A percentile compares a stretch with the other conserved stretches of the same genome.
phyloP scores from a whole-genome alignment of 2,329 filamentous ascomycete species.

The Fusarium poae region DNA sequence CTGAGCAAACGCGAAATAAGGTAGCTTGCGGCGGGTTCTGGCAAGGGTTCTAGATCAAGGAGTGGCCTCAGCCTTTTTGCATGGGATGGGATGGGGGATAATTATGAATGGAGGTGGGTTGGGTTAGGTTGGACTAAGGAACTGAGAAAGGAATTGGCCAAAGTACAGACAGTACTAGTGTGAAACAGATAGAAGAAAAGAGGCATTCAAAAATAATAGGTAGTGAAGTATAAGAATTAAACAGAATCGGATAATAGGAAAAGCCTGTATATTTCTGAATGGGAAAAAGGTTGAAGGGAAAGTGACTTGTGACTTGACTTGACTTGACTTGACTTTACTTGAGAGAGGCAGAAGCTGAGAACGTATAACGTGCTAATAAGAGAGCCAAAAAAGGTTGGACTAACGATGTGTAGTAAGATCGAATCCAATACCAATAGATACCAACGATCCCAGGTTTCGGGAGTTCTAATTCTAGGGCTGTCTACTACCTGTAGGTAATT shows the following conservation, averaged over 20 bases:
- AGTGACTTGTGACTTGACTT: no score
- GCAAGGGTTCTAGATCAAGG: conserved; percentile 50
- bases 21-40: conserved; percentile 40
- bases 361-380: conserved; percentile 24
- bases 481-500: not conserved
- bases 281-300: conserved; percentile 7
- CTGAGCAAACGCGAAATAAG: conserved; percentile 51
- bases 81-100: conserved; percentile 24
- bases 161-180: conserved; percentile 3
- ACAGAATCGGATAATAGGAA: conserved; percentile 12
- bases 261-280: conserved; percentile 17
- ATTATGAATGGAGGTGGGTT: conserved; percentile 23
- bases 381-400: conserved; percentile 27
- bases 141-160: conserved; percentile 15
- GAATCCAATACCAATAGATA: not conserved
- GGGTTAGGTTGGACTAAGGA: conserved; percentile 12
- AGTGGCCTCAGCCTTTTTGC: conserved; percentile 50
- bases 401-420: conserved; percentile 12
- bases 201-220: conserved; percentile 3
- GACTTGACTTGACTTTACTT: not conserved
- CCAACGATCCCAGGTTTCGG: conserved; percentile 10
- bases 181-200: not conserved
- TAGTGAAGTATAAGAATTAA: conserved; percentile 1
- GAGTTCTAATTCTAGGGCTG: conserved; percentile 1
- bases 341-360: conserved; percentile 2